Base-by-base conservation (phyloP, 768 basidiomycete species). In the Leccinum imitatum region DNA sequence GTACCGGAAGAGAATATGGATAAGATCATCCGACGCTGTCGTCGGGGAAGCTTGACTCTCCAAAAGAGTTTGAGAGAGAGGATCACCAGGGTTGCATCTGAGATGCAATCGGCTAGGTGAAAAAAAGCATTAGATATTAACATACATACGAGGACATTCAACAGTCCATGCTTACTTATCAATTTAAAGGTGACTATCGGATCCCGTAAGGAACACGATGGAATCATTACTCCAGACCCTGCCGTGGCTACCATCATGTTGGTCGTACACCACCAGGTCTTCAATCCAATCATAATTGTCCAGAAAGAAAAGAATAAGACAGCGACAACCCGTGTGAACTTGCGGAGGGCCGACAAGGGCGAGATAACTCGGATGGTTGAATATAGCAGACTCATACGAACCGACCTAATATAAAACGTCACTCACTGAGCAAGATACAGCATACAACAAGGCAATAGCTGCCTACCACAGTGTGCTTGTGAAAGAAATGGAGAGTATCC, bases 11-110 rank as follows among this genome's bases (percentile, higher is more conserved):
- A 25, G 27, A 67, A 67, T 15, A 62, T 27, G 35, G 37, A 53
- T 17, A 68, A n/a, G 23, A 68, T 51, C 66, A 67, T 67, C 25
- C 51, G 56, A 39, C 56, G 66, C 21, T 65, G 63, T 47, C 58
- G 21, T 31, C 3, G 21, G 6, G 66, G 63, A 54, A 67, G 66
- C 15, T 46, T 59, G 35, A 65, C 48, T 9, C 21, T 52, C 66
- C 63, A 59, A 31, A 67, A 56, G 21, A 67, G 54, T 48, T 15
- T 48, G 21, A 48, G 47, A 48, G 47, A 3, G 14, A 48, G 21
- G 47, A 48, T 14, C 14, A 48, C 47, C 47, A 48, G 47, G 23
- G 4, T 48, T 48, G 23, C 47, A 48, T 48, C 47, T 2, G 47
- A 48, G 8, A 48, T 25, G 21, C 23, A 48, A 25, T 48, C 47